Conservation (phyloP, 2,329 filamentous ascomycete genomes). For the Colletotrichum shisoi region DNA sequence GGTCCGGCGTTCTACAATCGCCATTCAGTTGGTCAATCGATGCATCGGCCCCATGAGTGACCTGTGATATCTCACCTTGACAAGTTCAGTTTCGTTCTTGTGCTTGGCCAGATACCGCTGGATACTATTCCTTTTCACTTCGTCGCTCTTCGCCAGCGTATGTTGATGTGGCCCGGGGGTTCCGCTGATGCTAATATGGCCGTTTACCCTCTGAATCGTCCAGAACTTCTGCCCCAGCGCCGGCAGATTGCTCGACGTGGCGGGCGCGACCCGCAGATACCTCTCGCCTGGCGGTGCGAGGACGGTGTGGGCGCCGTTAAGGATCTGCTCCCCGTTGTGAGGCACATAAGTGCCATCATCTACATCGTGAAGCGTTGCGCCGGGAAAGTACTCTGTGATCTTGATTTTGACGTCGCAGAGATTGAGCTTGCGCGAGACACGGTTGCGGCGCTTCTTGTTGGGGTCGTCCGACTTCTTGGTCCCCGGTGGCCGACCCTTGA, state of each 20-base stretch:
- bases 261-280: slow-evolving; percentile 39
- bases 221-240: slow-evolving; percentile 64
- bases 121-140: slow-evolving; percentile 82
- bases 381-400: slow-evolving; percentile 79
- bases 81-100: slow-evolving; percentile 71
- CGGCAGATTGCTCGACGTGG: slow-evolving; percentile 30
- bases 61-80: slow-evolving; percentile 64
- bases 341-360: slow-evolving; percentile 37
- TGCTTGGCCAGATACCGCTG: slow-evolving; percentile 70
- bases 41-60: background rate
- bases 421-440: slow-evolving; percentile 75
- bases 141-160: slow-evolving; percentile 74
- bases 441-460: slow-evolving; percentile 82
- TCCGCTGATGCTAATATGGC: slow-evolving; percentile 73
- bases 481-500: slow-evolving; percentile 80
- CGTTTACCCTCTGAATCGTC: slow-evolving; percentile 80
- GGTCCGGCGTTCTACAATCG: slow-evolving; percentile 26
- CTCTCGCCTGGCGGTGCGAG: slow-evolving; percentile 37
- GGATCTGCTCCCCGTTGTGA: slow-evolving; percentile 36
- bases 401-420: slow-evolving; percentile 90
- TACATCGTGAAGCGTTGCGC: slow-evolving; percentile 50
- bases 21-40: background rate
- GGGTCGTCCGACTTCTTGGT: slow-evolving; percentile 82
- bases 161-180: slow-evolving; percentile 78
- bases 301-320: slow-evolving; percentile 38